These are phyloP conservation scores for Xylaria sp. DNA, from an alignment of 2,329 filamentous ascomycete genomes.

Conservation along the genomic window DNA sequence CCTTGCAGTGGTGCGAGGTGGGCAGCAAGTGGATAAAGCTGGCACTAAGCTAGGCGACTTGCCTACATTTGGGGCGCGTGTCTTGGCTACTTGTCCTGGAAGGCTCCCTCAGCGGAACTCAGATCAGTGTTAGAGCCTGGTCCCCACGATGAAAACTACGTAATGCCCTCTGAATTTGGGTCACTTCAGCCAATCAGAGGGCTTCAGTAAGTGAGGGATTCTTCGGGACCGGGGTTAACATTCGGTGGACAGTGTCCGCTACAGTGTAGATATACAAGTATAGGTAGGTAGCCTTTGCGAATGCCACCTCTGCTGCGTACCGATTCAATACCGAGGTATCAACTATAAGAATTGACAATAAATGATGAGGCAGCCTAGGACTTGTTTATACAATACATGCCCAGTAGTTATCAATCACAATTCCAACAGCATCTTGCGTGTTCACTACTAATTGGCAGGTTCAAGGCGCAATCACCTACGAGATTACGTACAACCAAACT, in stretches of 20 bases:
- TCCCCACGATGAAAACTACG: conserved; percentile 22
- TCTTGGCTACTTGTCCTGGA: conserved; percentile 1
- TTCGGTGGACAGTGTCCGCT: conserved; percentile 17
- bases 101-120: conserved; percentile 28
- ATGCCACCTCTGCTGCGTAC: background rate
- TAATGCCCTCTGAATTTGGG: conserved; percentile 24
- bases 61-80: background rate
- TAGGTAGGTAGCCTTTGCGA: background rate
- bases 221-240: background rate
- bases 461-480: background rate
- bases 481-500: background rate
- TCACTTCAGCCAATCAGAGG: conserved; percentile 25
- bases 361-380: background rate
- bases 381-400: background rate
- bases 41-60: background rate
- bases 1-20: background rate
- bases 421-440: no score
- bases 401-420: no score
- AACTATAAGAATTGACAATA: background rate
- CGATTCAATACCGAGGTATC: background rate
- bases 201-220: conserved; percentile 1
- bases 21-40: conserved; percentile 2
- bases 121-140: conserved; percentile 6
- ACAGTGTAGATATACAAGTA: conserved; percentile 10
- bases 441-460: background rate